Percentiles rank a stretch among this genome's conserved stretches.
These are phyloP conservation scores for Aspergillus novofumigatus DNA, from an alignment of 2,329 filamentous ascomycete species.

Conservation along the genomic window DNA sequence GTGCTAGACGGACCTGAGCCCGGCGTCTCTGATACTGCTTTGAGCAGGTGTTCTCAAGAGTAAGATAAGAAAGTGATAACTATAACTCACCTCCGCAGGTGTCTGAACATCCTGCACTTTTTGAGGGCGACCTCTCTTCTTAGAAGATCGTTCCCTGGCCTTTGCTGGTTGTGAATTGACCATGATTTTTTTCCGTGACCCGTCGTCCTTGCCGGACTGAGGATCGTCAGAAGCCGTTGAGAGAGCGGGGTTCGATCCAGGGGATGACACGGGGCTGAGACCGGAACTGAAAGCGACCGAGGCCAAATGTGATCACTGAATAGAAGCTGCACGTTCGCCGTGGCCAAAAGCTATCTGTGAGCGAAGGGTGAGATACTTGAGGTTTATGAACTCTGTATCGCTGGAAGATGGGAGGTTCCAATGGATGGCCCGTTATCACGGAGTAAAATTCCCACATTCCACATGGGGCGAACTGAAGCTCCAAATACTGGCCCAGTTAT, in stretches of 20 bases:
- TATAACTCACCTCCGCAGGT: slow-evolving; percentile 8
- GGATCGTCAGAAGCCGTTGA: neutral
- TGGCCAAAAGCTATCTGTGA: neutral
- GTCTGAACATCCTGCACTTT: neutral
- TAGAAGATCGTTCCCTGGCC: neutral
- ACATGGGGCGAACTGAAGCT: no score
- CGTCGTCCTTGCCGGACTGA: neutral
- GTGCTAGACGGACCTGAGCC: slow-evolving; percentile 1
- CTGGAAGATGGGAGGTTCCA: no score
- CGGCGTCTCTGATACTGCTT: slow-evolving; percentile 22
- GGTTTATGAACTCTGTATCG: neutral
- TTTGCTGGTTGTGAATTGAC: neutral
- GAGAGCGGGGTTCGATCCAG: neutral
- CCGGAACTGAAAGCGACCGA: neutral
- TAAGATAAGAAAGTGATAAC: slow-evolving; percentile 2
- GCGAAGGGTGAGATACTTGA: neutral
- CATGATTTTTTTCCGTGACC: neutral
- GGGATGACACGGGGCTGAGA: neutral
- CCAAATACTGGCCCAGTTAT: no score
- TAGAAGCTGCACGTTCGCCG: neutral
- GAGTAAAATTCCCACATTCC: neutral
- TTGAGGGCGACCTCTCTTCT: neutral
- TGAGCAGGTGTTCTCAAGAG: slow-evolving; percentile 43
- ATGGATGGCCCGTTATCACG: no score
- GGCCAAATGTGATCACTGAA: neutral